Base-by-base conservation (phyloP, 257 asterid genomes). In the Lycium barbarum region DNA sequence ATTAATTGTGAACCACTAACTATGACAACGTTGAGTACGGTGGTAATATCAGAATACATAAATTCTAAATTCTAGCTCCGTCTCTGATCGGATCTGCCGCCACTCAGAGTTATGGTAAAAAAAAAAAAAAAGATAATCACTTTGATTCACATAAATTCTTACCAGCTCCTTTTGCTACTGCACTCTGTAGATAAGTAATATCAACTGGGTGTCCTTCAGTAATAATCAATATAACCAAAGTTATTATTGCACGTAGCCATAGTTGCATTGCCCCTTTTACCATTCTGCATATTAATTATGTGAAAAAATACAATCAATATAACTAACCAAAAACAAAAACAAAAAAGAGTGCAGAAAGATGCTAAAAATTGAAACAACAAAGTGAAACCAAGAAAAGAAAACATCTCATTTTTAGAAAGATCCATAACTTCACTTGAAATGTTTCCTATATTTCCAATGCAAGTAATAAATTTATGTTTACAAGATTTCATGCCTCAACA, bases 111-210 rank as follows among this genome's bases (percentile, higher is more conserved):
- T 20, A 70, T 9, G 11, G 35, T 4, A 6, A 22, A 38, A 11
- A 38, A 71, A 0, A 6, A 71, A 33, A 26, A 40, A 33, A 4
- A n/a, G 49, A 79, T 9, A 55, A 26, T 9, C 2, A 54, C 47
- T 26, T 4, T 70, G 33, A 70, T 17, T 38, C 26, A 79, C 1
- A 45, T 0, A 35, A n/a, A 55, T 9, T 58, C 63, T 83, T 47
- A 89, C 90, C 92, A 59, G 92, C 92, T 79, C 92, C 92, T 87
- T 87, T 89, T 15, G 86, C 87, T 45, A 87, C 90, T 20, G 92
- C 92, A 78, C 72, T 70, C n/a, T 70, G 54, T 17, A 70, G 53
- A 38, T 70, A 70, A 82, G 92, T 89, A 43, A 89, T 89, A 49
- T 84, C 87, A 20, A 89, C 90, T 20, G 84, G 49, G 70, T 84